Evolutionary conservation across 805 yeast species (phyloP).

Genomic region (Henningerozyma blattae): DNA sequence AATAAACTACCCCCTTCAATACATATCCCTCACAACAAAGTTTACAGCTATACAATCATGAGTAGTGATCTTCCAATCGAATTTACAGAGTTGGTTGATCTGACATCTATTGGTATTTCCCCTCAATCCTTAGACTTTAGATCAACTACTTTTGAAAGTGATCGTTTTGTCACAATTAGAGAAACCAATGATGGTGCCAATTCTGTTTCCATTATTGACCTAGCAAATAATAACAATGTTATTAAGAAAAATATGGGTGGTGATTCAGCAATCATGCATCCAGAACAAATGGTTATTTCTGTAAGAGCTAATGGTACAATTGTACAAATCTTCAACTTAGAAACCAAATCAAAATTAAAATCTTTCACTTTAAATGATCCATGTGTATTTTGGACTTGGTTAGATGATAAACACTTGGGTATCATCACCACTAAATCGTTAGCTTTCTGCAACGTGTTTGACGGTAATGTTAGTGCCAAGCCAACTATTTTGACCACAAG

Average conservation of each 20-base stretch:
- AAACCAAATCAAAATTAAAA: constrained; percentile 78
- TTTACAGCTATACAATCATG: no score
- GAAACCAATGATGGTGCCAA: constrained; percentile 54
- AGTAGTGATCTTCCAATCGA: constrained; percentile 90
- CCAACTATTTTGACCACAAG: constrained; percentile 75
- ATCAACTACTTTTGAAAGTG: constrained; percentile 90
- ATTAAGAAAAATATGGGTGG: constrained; percentile 92
- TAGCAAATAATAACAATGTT: constrained; percentile 64
- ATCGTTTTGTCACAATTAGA: constrained; percentile 75
- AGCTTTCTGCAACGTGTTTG: constrained; percentile 75
- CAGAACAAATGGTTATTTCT: constrained; percentile 76
- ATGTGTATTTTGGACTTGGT: constrained; percentile 94
- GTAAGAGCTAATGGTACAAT: constrained; percentile 95
- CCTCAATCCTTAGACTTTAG: constrained; percentile 80
- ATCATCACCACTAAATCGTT: constrained; percentile 69
- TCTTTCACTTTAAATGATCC: constrained; percentile 79
- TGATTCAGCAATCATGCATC: constrained; percentile 95
- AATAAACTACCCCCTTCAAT: no score
- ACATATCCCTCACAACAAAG: no score
- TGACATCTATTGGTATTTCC: constrained; percentile 75
- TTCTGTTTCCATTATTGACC: constrained; percentile 88
- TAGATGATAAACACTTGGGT: constrained; percentile 60
- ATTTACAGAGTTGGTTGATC: constrained; percentile 88
- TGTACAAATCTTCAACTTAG: constrained; percentile 84
- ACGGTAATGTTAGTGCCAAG: constrained; percentile 62